phyloP scores from a whole-genome alignment of 768 basidiomycete genomes.

The Porpolomopsis calyptriformis region DNA sequence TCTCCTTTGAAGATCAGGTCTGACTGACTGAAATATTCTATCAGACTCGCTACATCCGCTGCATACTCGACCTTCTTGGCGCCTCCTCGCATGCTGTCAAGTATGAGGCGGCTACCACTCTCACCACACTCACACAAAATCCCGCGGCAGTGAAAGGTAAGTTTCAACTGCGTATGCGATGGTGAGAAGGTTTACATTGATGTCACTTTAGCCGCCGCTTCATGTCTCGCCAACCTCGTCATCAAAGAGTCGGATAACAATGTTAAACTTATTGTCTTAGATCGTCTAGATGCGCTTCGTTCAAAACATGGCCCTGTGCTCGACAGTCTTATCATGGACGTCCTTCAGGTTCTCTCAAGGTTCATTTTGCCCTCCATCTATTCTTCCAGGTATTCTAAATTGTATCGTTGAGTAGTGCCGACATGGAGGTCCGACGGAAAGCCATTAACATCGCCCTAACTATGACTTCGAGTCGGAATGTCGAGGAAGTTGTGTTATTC shows the following conservation, averaged over 20 bases:
- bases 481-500: slow-evolving; percentile 93
- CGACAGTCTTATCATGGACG: slow-evolving; percentile 90
- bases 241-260: slow-evolving; percentile 98
- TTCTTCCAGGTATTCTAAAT: background rate
- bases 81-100: slow-evolving; percentile 88
- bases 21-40: background rate
- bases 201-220: slow-evolving; percentile 84
- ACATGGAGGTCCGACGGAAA: slow-evolving; percentile 94
- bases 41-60: slow-evolving; percentile 87
- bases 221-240: slow-evolving; percentile 78
- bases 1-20: background rate
- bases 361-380: slow-evolving; percentile 12
- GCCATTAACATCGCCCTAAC: slow-evolving; percentile 82
- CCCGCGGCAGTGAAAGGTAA: slow-evolving; percentile 90
- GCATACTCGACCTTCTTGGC: slow-evolving; percentile 86
- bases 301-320: slow-evolving; percentile 81
- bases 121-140: slow-evolving; percentile 91
- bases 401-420: slow-evolving; percentile 44
- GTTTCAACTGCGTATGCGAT: too few relatives aligned
- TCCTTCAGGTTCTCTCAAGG: slow-evolving; percentile 85
- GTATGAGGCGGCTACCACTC: slow-evolving; percentile 92
- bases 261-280: slow-evolving; percentile 93
- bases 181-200: too few relatives aligned
- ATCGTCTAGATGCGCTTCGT: slow-evolving; percentile 75
- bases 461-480: slow-evolving; percentile 89